phyloP scores from a whole-genome alignment of 495 filamentous ascomycete species.

The Friedmanniomyces simplex region DNA sequence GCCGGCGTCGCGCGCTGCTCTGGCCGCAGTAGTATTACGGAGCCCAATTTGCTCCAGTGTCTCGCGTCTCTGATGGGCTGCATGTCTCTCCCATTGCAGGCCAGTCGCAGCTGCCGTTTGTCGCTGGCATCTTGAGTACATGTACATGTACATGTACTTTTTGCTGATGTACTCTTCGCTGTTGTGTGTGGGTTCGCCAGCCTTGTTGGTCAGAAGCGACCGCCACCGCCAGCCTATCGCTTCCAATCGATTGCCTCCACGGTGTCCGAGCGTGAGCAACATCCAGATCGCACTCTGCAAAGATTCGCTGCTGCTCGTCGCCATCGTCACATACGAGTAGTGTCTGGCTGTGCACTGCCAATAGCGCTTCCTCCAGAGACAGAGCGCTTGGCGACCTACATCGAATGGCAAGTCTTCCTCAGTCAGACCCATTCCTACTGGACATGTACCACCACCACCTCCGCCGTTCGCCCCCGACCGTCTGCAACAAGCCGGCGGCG shows the following conservation, averaged over 20 bases:
- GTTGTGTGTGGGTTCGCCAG: background rate
- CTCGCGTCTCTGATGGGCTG: conserved; percentile 12
- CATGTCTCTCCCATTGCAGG: background rate
- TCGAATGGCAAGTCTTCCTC: too few relatives aligned
- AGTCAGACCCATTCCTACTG: background rate
- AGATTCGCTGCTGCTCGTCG: background rate
- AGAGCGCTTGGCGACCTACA: too few relatives aligned
- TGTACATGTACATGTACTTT: too few relatives aligned
- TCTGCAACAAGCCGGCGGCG: too few relatives aligned
- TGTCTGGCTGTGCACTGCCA: background rate
- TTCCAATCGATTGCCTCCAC: conserved; percentile 10
- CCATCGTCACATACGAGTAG: background rate
- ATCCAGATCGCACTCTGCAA: background rate
- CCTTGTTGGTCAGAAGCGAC: background rate
- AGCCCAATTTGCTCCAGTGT: background rate
- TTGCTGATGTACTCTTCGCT: background rate
- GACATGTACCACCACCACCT: background rate
- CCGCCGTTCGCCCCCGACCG: background rate
- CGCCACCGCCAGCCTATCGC: conserved; percentile 11
- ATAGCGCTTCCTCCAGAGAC: conserved; percentile 1
- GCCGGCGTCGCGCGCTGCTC: conserved; percentile 6
- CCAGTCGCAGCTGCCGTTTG: background rate
- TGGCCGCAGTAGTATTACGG: background rate
- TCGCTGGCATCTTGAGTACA: too few relatives aligned
- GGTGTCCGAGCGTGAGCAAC: background rate